A percentile compares a stretch with the other conserved stretches of the same genome.
These are phyloP conservation scores for Rhododendron simsii DNA, from an alignment of 148 eudicot genomes.

Conservation along the genomic window DNA sequence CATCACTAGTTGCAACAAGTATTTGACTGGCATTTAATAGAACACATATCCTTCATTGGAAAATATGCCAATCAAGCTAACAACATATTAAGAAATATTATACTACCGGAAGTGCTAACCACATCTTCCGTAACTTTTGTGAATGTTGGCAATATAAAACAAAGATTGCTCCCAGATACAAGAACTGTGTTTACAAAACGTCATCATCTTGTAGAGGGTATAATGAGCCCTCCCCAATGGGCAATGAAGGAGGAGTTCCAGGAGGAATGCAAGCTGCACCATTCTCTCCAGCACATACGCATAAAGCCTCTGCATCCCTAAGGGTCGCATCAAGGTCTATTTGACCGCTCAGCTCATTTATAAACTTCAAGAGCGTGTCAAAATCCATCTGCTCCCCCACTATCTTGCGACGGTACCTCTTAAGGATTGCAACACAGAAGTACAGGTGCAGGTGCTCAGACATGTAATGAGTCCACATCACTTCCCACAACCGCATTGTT, in stretches of 20 bases:
- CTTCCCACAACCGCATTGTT: conserved; percentile 86
- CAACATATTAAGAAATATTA: neutral
- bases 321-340: conserved; percentile 64
- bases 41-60: neutral
- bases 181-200: conserved; percentile 32
- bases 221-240: conserved; percentile 43
- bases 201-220: conserved; percentile 71
- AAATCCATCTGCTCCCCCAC: conserved; percentile 96
- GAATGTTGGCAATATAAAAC: neutral
- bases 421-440: conserved; percentile 78
- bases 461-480: conserved; percentile 74
- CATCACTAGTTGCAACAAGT: neutral
- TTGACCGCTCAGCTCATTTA: conserved; percentile 82
- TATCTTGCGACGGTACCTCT: conserved; percentile 66
- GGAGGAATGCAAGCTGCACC: conserved; percentile 94
- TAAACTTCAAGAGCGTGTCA: conserved; percentile 88
- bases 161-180: neutral
- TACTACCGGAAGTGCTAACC: neutral
- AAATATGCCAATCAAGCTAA: conserved; percentile 4
- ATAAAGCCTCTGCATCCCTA: conserved; percentile 84
- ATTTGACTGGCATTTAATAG: neutral
- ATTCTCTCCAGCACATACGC: conserved; percentile 88
- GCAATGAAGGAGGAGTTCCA: conserved; percentile 90
- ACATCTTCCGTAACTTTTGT: neutral
- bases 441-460: conserved; percentile 90